These are phyloP conservation scores for Aspergillus carbonarius DNA, from an alignment of 2,329 filamentous ascomycete genomes.

Conservation along the genomic window DNA sequence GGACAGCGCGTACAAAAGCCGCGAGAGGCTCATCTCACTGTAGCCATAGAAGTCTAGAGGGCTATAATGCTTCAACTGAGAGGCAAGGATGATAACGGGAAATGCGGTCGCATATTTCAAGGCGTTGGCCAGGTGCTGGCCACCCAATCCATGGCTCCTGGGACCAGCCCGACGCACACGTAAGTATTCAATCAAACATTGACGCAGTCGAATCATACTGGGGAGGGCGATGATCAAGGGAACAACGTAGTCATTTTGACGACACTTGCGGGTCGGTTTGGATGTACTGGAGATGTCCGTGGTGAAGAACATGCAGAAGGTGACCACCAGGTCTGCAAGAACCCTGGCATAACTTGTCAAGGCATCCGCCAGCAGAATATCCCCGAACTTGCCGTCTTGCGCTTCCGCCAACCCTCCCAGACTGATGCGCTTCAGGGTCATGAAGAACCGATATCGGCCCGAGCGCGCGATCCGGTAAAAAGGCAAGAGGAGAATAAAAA, in stretches of 20 bases:
- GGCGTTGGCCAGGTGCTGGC: conserved; percentile 89
- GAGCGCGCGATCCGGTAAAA: conserved; percentile 65
- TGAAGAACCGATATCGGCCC: conserved; percentile 73
- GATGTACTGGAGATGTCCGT: conserved; percentile 70
- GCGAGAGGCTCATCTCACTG: conserved; percentile 56
- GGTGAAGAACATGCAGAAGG: conserved; percentile 85
- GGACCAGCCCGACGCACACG: conserved; percentile 62
- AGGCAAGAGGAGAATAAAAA: conserved; percentile 70
- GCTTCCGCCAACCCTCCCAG: conserved; percentile 84
- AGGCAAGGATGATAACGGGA: conserved; percentile 79
- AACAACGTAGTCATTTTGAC: conserved; percentile 69
- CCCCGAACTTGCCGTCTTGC: conserved; percentile 89
- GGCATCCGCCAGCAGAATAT: conserved; percentile 89
- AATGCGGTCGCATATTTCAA: conserved; percentile 93
- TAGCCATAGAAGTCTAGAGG: conserved; percentile 50
- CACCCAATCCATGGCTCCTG: conserved; percentile 65
- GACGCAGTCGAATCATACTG: conserved; percentile 80
- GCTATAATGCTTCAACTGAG: conserved; percentile 67
- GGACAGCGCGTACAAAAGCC: conserved; percentile 49
- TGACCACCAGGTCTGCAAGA: conserved; percentile 83
- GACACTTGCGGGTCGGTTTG: conserved; percentile 77
- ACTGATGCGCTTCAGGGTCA: conserved; percentile 73
- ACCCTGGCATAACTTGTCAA: conserved; percentile 94
- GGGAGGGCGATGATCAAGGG: conserved; percentile 82
- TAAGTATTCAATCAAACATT: conserved; percentile 85